phyloP scores from a whole-genome alignment of 1,284 basidiomycete species.

The Gomphus sp. region DNA sequence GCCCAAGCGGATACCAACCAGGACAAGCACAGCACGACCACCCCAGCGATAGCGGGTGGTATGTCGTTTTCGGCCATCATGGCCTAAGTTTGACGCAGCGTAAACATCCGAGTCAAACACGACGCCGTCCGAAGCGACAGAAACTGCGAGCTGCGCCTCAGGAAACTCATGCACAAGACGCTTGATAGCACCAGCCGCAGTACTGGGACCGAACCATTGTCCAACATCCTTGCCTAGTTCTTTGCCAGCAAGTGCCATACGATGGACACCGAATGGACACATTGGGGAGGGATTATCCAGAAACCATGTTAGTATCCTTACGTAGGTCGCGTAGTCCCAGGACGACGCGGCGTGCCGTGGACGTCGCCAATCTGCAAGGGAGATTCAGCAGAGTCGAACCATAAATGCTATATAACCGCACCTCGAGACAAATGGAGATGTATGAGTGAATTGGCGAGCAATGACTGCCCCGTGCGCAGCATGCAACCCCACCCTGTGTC shows the following conservation, averaged over 20 bases:
- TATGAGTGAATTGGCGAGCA: slow-evolving; percentile 84
- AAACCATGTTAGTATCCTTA: slow-evolving; percentile 90
- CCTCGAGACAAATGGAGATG: slow-evolving; percentile 81
- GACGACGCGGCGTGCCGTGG: slow-evolving; percentile 40
- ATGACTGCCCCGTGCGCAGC: slow-evolving; percentile 88
- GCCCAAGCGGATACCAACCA: slow-evolving; percentile 83
- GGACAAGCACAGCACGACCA: slow-evolving; percentile 74
- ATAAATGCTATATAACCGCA: slow-evolving; percentile 28
- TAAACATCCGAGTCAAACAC: slow-evolving; percentile 85
- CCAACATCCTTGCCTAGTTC: slow-evolving; percentile 93
- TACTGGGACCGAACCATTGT: slow-evolving; percentile 97
- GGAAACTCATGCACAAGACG: slow-evolving; percentile 70
- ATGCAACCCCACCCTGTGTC: slow-evolving; percentile 99
- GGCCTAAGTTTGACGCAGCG: slow-evolving; percentile 54
- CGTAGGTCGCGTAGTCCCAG: slow-evolving; percentile 58
- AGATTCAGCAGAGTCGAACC: not conserved
- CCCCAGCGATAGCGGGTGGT: slow-evolving; percentile 50
- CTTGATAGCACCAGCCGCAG: slow-evolving; percentile 93
- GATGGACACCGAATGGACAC: slow-evolving; percentile 93
- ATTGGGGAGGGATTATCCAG: slow-evolving; percentile 82
- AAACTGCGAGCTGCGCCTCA: slow-evolving; percentile 74
- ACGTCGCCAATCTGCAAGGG: slow-evolving; percentile 66
- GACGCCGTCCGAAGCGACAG: slow-evolving; percentile 75
- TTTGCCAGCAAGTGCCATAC: slow-evolving; percentile 92
- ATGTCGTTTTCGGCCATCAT: slow-evolving; percentile 11